Conservation (phyloP, 2,329 filamentous ascomycete species). For the Samsoniella hepiali region DNA sequence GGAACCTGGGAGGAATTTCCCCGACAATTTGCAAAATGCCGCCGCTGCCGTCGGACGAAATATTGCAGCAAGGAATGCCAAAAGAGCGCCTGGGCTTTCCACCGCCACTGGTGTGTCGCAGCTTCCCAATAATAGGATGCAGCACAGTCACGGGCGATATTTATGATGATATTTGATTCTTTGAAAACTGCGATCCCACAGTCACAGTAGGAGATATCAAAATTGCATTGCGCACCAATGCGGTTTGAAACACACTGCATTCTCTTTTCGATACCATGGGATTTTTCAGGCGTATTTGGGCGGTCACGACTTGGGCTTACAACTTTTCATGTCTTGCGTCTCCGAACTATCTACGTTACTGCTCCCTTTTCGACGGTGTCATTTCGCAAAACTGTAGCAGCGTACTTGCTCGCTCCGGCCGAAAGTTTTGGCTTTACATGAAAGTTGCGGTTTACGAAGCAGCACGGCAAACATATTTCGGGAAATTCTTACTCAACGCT, state of each 20-base stretch:
- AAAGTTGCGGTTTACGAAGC: background rate
- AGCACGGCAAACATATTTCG: background rate
- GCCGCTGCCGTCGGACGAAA: conserved; percentile 91
- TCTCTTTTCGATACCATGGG: conserved; percentile 44
- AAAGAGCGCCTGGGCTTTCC: conserved; percentile 97
- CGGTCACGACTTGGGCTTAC: conserved; percentile 13
- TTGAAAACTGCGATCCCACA: conserved; percentile 8
- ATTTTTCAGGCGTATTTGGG: conserved; percentile 22
- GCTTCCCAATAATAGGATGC: conserved; percentile 50
- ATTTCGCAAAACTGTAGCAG: background rate
- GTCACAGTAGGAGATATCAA: conserved; percentile 30
- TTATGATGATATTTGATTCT: conserved; percentile 28
- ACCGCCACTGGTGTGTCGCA: conserved; percentile 94
- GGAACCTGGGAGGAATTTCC: conserved; percentile 98
- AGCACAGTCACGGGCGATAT: background rate
- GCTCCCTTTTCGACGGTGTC: background rate
- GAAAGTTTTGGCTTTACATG: background rate
- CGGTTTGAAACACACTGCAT: conserved; percentile 41
- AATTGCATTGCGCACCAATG: conserved; percentile 42
- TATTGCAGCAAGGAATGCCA: conserved; percentile 99
- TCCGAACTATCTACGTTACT: background rate
- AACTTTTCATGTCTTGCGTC: conserved; percentile 11
- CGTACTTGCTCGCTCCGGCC: background rate
- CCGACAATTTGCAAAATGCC: conserved; percentile 95
- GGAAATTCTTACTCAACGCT: background rate